Percentiles rank a stretch among this genome's conserved stretches.
These are phyloP conservation scores for Protea cynaroides DNA, from an alignment of 164 flowering plant genomes.

Conservation along the genomic window DNA sequence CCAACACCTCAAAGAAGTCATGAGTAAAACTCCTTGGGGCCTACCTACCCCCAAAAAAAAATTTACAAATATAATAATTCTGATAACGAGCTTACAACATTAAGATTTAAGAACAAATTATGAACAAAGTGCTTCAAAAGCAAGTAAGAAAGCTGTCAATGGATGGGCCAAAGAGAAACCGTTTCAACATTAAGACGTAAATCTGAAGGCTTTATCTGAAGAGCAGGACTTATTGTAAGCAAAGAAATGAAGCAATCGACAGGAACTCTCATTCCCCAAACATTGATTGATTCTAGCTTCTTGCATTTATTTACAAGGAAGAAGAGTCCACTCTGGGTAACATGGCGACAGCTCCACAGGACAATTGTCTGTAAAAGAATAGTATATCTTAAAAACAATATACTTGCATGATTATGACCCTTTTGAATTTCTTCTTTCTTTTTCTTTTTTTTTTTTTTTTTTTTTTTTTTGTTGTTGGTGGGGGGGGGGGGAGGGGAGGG, in stretches of 20 bases:
- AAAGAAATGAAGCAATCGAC: constrained; percentile 59
- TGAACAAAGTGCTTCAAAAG: not conserved
- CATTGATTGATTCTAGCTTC: constrained; percentile 68
- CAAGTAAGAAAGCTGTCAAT: constrained; percentile 4
- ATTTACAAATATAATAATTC: too few species aligned
- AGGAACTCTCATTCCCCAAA: constrained; percentile 85
- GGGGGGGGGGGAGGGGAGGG: too few species aligned
- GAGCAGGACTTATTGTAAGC: constrained; percentile 69
- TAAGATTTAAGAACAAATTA: too few species aligned
- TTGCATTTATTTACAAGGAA: constrained; percentile 65
- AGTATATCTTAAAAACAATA: not conserved
- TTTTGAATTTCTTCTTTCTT: too few species aligned
- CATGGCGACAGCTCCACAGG: constrained; percentile 94
- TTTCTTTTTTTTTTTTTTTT: too few species aligned
- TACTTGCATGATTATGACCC: too few species aligned
- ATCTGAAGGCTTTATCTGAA: constrained; percentile 58
- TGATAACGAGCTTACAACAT: too few species aligned
- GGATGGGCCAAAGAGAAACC: constrained; percentile 28
- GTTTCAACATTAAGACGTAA: constrained; percentile 27
- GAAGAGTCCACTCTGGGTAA: constrained; percentile 74
- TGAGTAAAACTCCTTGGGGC: too few species aligned
- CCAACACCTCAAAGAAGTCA: too few species aligned
- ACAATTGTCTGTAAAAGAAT: constrained; percentile 47
- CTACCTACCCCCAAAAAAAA: too few species aligned
- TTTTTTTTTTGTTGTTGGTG: too few species aligned